phyloP scores from a whole-genome alignment of 169 alveolate species.

The Cryptosporidium baileyi region DNA sequence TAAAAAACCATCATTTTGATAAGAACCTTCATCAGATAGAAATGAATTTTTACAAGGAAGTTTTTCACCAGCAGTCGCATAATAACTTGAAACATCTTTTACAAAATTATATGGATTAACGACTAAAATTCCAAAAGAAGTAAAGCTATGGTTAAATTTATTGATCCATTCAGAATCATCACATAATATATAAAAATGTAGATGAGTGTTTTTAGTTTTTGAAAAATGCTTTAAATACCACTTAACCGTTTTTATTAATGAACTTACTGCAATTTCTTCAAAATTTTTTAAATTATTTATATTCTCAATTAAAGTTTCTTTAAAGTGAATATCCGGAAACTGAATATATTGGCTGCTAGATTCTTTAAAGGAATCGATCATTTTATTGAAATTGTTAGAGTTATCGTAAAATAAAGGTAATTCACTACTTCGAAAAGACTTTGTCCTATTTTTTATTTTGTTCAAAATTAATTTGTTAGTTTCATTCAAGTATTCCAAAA shows the following conservation, averaged over 20 bases:
- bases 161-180: conserved; percentile 65
- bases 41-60: conserved; percentile 68
- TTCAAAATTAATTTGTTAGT: conserved; percentile 53
- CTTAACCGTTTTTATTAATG: not conserved
- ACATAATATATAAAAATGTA: conserved; percentile 62
- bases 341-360: not conserved
- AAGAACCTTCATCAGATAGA: conserved; percentile 71
- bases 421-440: not conserved
- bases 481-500: conserved; percentile 67
- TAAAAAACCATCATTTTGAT: conserved; percentile 45
- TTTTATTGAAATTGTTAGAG: not conserved
- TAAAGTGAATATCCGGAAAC: conserved; percentile 48
- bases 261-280: conserved; percentile 5
- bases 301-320: not conserved
- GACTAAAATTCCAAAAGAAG: not conserved
- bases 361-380: not conserved
- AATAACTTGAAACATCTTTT: conserved; percentile 20
- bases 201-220: conserved; percentile 13
- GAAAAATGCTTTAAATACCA: conserved; percentile 72
- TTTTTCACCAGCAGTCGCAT: conserved; percentile 73
- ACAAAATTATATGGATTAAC: conserved; percentile 71
- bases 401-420: conserved; percentile 9
- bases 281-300: not conserved
- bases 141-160: not conserved
- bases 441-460: conserved; percentile 43